These are phyloP conservation scores for Agaricus subrufescens DNA, from an alignment of 768 basidiomycete species.

Conservation along the genomic window DNA sequence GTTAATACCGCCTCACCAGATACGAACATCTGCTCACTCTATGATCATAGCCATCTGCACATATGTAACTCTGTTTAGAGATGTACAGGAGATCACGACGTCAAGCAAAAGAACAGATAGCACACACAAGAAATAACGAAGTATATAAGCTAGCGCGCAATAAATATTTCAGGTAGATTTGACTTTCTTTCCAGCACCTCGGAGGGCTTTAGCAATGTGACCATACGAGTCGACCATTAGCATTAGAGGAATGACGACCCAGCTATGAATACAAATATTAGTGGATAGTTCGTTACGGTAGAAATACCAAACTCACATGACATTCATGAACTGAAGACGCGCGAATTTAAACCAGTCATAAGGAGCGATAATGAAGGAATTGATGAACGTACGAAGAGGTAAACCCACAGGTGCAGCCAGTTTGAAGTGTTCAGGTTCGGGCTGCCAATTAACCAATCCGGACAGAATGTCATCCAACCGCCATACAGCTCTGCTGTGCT, in stretches of 20 bases:
- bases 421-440: constrained; percentile 70
- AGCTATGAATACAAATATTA: constrained; percentile 36
- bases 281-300: neutral
- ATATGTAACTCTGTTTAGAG: neutral
- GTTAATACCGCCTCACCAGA: too few relatives aligned
- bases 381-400: constrained; percentile 59
- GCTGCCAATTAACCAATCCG: constrained; percentile 81
- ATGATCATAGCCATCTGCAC: neutral
- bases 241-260: constrained; percentile 74
- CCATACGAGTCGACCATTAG: constrained; percentile 77
- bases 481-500: constrained; percentile 78
- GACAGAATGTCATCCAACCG: constrained; percentile 89
- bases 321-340: constrained; percentile 66
- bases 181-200: constrained; percentile 26
- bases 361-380: neutral
- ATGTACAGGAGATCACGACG: neutral
- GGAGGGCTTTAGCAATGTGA: constrained; percentile 60
- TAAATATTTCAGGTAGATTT: constrained; percentile 12
- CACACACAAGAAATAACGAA: neutral
- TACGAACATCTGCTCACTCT: too few relatives aligned
- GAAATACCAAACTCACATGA: constrained; percentile 47
- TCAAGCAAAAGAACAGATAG: neutral
- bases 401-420: constrained; percentile 71
- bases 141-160: neutral
- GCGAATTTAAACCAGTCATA: neutral